Conservation (phyloP, 2,329 filamentous ascomycete species). For the Metarhizium album region DNA sequence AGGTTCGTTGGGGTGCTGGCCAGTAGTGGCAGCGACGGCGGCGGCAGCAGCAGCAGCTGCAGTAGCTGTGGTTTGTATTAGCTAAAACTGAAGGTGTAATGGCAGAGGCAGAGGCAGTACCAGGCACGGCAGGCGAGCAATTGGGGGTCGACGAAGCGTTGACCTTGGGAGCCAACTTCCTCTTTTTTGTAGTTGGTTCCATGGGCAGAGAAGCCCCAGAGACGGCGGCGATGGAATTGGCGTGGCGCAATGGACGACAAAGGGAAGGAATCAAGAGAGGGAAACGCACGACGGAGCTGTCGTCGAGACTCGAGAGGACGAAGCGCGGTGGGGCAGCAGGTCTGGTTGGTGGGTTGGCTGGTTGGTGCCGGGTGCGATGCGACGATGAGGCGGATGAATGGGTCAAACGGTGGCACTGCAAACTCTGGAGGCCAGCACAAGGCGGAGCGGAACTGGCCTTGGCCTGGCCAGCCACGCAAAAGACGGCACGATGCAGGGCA, state of each 20-base stretch:
- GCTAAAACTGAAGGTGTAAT: no score
- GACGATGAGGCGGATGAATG: neutral
- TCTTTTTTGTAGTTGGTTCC: slow-evolving; percentile 32
- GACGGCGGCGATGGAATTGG: slow-evolving; percentile 10
- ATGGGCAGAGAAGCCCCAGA: slow-evolving; percentile 18
- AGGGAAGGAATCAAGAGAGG: neutral
- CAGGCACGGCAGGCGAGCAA: slow-evolving; percentile 16
- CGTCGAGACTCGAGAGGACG: neutral
- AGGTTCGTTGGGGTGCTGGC: slow-evolving; percentile 4
- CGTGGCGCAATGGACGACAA: slow-evolving; percentile 5
- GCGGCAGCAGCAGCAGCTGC: neutral
- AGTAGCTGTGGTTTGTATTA: no score
- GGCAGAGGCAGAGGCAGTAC: neutral
- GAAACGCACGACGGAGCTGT: neutral
- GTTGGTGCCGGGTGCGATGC: neutral
- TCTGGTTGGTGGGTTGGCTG: no score
- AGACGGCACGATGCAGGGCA: neutral
- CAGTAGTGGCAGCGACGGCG: neutral
- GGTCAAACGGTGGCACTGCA: neutral
- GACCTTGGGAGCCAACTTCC: slow-evolving; percentile 34
- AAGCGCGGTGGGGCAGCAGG: neutral
- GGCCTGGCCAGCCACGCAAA: slow-evolving; percentile 3
- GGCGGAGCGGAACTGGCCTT: neutral
- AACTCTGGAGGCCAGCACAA: neutral
- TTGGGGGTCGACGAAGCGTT: slow-evolving; percentile 18